Evolutionary conservation across 306 rosid genomes (phyloP).

Genomic region (Datisca glomerata): DNA sequence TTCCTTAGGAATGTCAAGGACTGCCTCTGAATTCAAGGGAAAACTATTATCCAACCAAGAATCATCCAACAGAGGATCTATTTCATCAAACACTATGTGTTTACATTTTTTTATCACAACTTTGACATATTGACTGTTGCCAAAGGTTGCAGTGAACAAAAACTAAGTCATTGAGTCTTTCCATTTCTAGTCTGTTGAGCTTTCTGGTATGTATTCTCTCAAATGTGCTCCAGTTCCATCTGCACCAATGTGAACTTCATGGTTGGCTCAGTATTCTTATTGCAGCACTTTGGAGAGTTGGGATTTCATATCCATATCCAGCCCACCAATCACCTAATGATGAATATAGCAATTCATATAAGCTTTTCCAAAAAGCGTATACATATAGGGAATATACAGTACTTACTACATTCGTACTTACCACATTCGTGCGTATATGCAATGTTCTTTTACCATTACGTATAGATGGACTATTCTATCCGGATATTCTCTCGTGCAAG

Average conservation of each 20-base stretch:
- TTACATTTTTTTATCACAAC: constrained; percentile 28
- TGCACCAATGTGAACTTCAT: constrained; percentile 56
- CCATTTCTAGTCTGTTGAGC: constrained; percentile 26
- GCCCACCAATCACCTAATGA: constrained; percentile 70
- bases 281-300: constrained; percentile 52
- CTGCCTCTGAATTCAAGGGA: constrained; percentile 28
- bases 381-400: too few species aligned
- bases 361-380: constrained; percentile 2
- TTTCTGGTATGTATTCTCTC: constrained; percentile 35
- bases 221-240: constrained; percentile 56
- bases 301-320: constrained; percentile 60
- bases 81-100: constrained; percentile 38
- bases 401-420: too few species aligned
- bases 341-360: constrained; percentile 5
- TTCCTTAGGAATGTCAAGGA: constrained; percentile 15
- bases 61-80: constrained; percentile 53
- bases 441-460: too few species aligned
- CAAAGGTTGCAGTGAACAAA: constrained; percentile 67
- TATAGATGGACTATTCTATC: too few species aligned
- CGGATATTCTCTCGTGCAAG: too few species aligned
- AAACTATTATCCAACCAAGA: constrained; percentile 48
- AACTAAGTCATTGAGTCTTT: constrained; percentile 41
- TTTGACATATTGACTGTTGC: constrained; percentile 31
- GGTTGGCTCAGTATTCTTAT: constrained; percentile 57
- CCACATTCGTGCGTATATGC: too few species aligned